phyloP scores from a whole-genome alignment of 2,329 filamentous ascomycete genomes.

The Sporothrix schenckii region DNA sequence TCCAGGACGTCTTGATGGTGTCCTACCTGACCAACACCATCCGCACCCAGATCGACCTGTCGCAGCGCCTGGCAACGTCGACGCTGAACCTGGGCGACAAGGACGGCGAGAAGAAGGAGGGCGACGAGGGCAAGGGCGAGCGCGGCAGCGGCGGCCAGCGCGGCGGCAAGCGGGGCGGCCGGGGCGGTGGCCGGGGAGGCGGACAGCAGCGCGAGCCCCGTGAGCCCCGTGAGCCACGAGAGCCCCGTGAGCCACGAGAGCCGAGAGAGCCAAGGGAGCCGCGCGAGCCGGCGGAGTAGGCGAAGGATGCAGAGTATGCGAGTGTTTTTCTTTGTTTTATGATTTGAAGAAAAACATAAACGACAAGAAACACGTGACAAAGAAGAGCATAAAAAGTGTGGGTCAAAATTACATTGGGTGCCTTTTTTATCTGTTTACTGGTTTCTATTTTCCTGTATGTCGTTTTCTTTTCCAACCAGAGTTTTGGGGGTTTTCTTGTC shows the following conservation, averaged over 20 bases:
- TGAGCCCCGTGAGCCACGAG: slow-evolving; percentile 49
- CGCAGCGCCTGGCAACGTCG: slow-evolving; percentile 87
- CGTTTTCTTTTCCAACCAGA: neutral
- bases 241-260: slow-evolving; percentile 49
- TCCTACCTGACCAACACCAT: slow-evolving; percentile 98
- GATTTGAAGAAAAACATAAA: neutral
- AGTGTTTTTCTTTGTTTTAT: neutral
- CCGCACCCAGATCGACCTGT: slow-evolving; percentile 97
- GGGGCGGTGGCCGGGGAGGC: slow-evolving; percentile 51
- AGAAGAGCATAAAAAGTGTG: slow-evolving; percentile 18
- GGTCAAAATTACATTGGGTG: slow-evolving; percentile 23
- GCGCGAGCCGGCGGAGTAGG: slow-evolving; percentile 45
- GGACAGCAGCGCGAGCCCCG: slow-evolving; percentile 53
- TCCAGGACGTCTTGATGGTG: slow-evolving; percentile 97
- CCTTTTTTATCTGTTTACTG: slow-evolving; percentile 15
- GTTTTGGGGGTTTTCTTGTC: neutral
- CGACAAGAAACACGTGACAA: neutral
- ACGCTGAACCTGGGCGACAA: slow-evolving; percentile 57
- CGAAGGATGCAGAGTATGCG: slow-evolving; percentile 39
- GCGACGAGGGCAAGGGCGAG: slow-evolving; percentile 48
- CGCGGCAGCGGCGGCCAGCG: slow-evolving; percentile 52
- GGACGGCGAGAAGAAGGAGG: slow-evolving; percentile 47
- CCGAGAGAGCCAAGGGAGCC: slow-evolving; percentile 45
- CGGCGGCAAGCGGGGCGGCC: slow-evolving; percentile 46
- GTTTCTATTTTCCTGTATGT: slow-evolving; percentile 9